Evolutionary conservation across 208 protist genomes (phyloP), one percentile per base, ranked within the genome.

Genomic region (Phytomonas sp.): DNA sequence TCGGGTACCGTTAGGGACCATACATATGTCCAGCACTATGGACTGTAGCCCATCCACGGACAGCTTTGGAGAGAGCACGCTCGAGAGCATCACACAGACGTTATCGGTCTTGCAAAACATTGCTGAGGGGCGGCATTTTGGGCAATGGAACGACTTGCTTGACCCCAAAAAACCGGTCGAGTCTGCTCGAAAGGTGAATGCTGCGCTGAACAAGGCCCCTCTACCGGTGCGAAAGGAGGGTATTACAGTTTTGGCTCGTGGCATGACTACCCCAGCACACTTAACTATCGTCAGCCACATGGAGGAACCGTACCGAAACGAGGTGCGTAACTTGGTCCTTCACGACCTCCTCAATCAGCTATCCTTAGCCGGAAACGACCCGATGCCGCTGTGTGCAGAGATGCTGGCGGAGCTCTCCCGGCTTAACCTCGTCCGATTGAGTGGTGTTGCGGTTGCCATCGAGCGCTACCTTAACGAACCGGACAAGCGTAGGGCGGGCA

Each of bases 251-350:
- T 91, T 15, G 76, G 82, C 2, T 71, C 67, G 29, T 81, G 76
- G 46, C 64, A 80, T 91, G 51, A 83, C 70, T 26, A 81, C 74
- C 23, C 86, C 86, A 20, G 73, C 71, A 32, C 81, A 88, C 67
- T 64, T 92, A 36, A 72, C 74, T 30, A 78, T 95, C 46, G 37
- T 83, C n/a, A 62, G 68, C 1, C n/a, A 43, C 23, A 67, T 95
- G 7, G 73, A 85, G 8, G 73, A 78, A 36, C 73, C 70, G 4
- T 80, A 81, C 62, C 63, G 76, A 11, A 15, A 61, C 26, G 61
- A 76, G 68, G 76, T 96, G 68, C 84, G 90, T 13, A 78, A 91
- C 71, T 67, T 79, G 13, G 67, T 91, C 8, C 69, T 96, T 53
- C 78, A 92, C 51, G 69, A 81, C 32, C 61, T 89, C 15, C 70